Evolutionary conservation across 2,329 filamentous ascomycete genomes (phyloP).

Genomic region (Hymenoscyphus salicellus): DNA sequence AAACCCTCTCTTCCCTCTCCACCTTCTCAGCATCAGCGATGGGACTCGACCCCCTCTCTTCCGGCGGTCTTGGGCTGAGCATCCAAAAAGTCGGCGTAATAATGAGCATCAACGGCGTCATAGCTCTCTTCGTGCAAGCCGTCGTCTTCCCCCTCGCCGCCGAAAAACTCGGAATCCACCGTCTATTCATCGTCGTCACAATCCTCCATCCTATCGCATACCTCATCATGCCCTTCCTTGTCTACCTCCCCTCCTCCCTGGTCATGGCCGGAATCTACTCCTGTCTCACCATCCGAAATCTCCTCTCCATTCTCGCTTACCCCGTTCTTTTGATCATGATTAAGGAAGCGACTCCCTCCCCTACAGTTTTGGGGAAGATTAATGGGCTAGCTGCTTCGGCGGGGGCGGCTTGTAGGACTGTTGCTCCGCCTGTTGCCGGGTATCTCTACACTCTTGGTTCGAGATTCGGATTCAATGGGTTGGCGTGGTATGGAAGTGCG

Average conservation of each 20-base stretch:
- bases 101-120: conserved; percentile 57
- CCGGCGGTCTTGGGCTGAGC: conserved; percentile 61
- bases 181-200: conserved; percentile 54
- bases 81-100: conserved; percentile 61
- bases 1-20: conserved; percentile 28
- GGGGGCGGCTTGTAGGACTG: conserved; percentile 63
- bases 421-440: conserved; percentile 63
- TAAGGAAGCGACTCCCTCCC: conserved; percentile 61
- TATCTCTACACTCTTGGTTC: conserved; percentile 61
- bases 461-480: conserved; percentile 55
- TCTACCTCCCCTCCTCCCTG: conserved; percentile 50
- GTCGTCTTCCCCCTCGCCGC: conserved; percentile 61
- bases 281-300: conserved; percentile 48
- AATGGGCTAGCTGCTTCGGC: conserved; percentile 66
- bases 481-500: conserved; percentile 63
- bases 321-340: conserved; percentile 64
- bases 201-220: conserved; percentile 62
- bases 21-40: conserved; percentile 23
- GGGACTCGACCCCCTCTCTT: conserved; percentile 51
- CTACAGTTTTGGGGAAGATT: conserved; percentile 57
- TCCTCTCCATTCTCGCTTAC: conserved; percentile 61
- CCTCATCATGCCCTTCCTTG: conserved; percentile 55
- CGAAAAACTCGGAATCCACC: conserved; percentile 56
- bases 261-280: conserved; percentile 57
- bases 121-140: conserved; percentile 58